Evolutionary conservation across 768 basidiomycete species (phyloP), one percentile per base, ranked within the genome.

Genomic region (Mrakia blollopis): DNA sequence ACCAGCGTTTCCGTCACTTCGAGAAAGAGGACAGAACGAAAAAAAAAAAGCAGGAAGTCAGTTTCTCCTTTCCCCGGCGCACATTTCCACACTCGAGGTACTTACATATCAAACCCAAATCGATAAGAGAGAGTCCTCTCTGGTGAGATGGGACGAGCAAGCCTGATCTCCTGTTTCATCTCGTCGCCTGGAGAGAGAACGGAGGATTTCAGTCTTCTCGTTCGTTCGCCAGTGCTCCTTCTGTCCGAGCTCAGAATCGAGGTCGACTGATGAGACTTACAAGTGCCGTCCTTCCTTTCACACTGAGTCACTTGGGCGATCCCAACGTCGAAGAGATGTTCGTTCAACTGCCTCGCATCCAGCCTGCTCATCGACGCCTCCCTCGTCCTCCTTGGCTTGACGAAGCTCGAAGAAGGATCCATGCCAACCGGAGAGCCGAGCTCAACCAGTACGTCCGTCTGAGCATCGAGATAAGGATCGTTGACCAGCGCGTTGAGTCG

Each of bases 1-100:
- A 70, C 74, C 68, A 28, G 21, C 74, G 37, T 75, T 75, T 9
- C 74, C 74, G 74, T 75, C 74, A 37, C 69, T 70, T 3, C 28
- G 39, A 25, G n/a, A n/a, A n/a, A n/a, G n/a, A n/a, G n/a, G n/a
- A n/a, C n/a, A n/a, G n/a, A n/a, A n/a, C n/a, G n/a, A n/a, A n/a
- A n/a, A n/a, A n/a, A n/a, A n/a, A n/a, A n/a, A n/a, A n/a, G n/a
- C n/a, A n/a, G n/a, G n/a, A n/a, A n/a, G n/a, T n/a, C n/a, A n/a
- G n/a, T n/a, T n/a, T n/a, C n/a, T n/a, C n/a, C n/a, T n/a, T n/a
- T n/a, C n/a, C n/a, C n/a, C n/a, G n/a, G n/a, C n/a, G n/a, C n/a
- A n/a, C n/a, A n/a, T n/a, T n/a, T n/a, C n/a, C n/a, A n/a, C n/a
- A n/a, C n/a, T n/a, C n/a, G n/a, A n/a, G n/a, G n/a, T n/a, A 30